Evolutionary conservation across 1,284 basidiomycete genomes (phyloP).

Genomic region (Ceratobasidium sp.): DNA sequence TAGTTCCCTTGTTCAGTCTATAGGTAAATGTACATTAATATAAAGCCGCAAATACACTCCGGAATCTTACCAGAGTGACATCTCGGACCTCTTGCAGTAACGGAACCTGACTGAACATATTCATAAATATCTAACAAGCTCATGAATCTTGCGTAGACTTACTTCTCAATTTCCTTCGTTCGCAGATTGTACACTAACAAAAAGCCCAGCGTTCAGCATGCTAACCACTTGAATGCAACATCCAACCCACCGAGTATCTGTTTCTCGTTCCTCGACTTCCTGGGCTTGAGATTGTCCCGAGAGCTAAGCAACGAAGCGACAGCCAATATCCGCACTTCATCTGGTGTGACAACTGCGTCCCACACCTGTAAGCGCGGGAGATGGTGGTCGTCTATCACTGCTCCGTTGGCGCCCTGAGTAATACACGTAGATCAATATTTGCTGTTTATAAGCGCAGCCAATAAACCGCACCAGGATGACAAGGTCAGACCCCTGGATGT

Average conservation of each 20-base stretch:
- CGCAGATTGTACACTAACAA: slow-evolving; percentile 76
- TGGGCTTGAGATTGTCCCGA: slow-evolving; percentile 74
- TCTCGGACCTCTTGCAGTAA: slow-evolving; percentile 82
- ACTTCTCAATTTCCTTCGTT: slow-evolving; percentile 76
- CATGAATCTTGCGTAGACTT: slow-evolving; percentile 50
- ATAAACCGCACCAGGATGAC: slow-evolving; percentile 9
- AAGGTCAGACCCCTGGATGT: slow-evolving; percentile 38
- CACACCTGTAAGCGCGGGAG: slow-evolving; percentile 61
- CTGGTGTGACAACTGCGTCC: slow-evolving; percentile 72
- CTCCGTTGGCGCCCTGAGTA: slow-evolving; percentile 67
- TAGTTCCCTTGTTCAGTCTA: slow-evolving; percentile 61
- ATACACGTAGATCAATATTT: not conserved
- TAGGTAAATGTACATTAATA: not conserved
- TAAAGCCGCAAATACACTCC: not conserved
- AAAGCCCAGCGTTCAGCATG: not conserved
- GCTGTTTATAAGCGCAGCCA: not conserved
- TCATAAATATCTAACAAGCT: not conserved
- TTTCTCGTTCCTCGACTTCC: slow-evolving; percentile 80
- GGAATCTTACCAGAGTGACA: slow-evolving; percentile 69
- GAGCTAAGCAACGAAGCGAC: slow-evolving; percentile 77
- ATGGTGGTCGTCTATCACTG: slow-evolving; percentile 63
- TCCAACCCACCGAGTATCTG: slow-evolving; percentile 73
- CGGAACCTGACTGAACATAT: slow-evolving; percentile 71
- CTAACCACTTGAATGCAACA: slow-evolving; percentile 61
- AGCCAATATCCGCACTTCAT: slow-evolving; percentile 80